Percentiles rank a stretch among this genome's conserved stretches.
phyloP scores from a whole-genome alignment of 2,329 filamentous ascomycete species.

The Chrysoporthe puriensis region DNA sequence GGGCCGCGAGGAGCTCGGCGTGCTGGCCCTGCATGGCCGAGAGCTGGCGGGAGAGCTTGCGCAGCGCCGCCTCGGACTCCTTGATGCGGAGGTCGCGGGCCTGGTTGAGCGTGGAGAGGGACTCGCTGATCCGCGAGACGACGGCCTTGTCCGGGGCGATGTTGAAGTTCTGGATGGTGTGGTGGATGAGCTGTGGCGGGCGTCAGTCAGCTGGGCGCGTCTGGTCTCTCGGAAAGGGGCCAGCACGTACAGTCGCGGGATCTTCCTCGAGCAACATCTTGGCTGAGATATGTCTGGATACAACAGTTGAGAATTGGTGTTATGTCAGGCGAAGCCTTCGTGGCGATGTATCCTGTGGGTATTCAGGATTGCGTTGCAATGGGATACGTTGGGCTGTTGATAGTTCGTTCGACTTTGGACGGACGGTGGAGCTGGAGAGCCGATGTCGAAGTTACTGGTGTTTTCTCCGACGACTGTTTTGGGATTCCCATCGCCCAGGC shows the following conservation, averaged over 20 bases:
- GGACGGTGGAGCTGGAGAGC: neutral
- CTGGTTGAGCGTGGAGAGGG: conserved; percentile 79
- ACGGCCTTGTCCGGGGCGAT: conserved; percentile 85
- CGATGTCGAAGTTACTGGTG: neutral
- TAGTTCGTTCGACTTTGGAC: neutral
- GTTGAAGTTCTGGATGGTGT: conserved; percentile 95
- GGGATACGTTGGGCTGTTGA: neutral
- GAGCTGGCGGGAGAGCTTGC: conserved; percentile 75
- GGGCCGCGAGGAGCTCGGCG: conserved; percentile 72
- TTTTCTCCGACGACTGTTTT: conserved; percentile 5
- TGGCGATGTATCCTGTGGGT: neutral
- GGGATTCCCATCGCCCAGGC: conserved; percentile 7
- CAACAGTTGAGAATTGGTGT: neutral
- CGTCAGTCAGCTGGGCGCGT: neutral
- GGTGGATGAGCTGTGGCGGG: conserved; percentile 77
- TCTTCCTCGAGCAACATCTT: conserved; percentile 95
- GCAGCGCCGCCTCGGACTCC: conserved; percentile 69
- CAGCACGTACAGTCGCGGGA: conserved; percentile 72
- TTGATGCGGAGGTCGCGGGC: conserved; percentile 78
- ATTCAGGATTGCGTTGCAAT: neutral
- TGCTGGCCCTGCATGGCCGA: conserved; percentile 76
- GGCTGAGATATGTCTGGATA: conserved; percentile 30
- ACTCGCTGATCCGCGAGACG: conserved; percentile 81
- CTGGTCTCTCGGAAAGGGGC: neutral
- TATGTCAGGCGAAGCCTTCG: neutral